Conservation (phyloP, 192 early-diverging fungal species). For the Chytriomyces confervae region DNA sequence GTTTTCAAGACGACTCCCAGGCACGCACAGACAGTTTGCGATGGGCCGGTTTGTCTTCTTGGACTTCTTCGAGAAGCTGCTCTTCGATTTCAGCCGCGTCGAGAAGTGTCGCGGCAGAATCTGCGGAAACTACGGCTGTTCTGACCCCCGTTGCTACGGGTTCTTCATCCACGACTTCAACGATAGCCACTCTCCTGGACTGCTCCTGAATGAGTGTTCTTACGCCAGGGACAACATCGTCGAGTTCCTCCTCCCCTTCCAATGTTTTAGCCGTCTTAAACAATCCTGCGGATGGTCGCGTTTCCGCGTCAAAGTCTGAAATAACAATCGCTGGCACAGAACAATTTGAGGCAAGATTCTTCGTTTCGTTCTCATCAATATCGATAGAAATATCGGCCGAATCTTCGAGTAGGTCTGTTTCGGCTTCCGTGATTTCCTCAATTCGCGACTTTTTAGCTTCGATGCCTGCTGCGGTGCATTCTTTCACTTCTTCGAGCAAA, state of each 20-base stretch:
- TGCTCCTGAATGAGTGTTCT: no score
- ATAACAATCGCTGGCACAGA: no score
- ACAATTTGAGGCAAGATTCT: no score
- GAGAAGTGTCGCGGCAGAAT: background rate
- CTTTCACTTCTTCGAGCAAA: background rate
- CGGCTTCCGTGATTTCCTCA: background rate
- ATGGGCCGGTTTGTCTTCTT: background rate
- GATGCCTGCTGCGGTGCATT: background rate
- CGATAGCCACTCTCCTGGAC: no score
- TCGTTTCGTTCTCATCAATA: no score
- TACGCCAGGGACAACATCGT: background rate
- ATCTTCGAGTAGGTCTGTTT: background rate
- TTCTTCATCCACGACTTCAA: background rate
- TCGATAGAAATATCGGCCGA: no score
- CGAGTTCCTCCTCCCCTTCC: background rate
- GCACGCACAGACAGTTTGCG: constrained; percentile 12
- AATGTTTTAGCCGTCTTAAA: background rate
- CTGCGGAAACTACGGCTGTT: background rate
- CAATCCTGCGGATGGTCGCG: no score
- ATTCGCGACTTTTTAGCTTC: background rate
- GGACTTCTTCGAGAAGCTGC: background rate
- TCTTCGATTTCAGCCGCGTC: constrained; percentile 9
- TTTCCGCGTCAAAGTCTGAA: no score
- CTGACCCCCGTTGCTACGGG: background rate
- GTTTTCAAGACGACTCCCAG: background rate